Evolutionary conservation across 23 red algal genomes (phyloP).

Genomic region (Pyropia haitanensis): DNA sequence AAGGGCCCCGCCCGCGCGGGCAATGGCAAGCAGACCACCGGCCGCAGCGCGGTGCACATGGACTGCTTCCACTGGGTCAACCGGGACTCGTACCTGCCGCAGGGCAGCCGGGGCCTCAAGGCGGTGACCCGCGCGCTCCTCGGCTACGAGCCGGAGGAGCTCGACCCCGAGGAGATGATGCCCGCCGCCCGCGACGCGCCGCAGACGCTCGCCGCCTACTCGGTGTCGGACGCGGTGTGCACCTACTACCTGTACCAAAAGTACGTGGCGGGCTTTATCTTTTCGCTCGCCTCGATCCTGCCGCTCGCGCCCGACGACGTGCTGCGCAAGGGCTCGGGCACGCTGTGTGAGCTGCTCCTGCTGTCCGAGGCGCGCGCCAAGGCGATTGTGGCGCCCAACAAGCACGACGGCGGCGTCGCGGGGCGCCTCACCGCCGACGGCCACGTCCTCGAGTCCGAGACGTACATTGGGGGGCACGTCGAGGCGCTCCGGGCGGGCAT

Average conservation of each 20-base stretch:
- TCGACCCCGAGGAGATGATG: constrained; percentile 96
- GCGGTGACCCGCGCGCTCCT: constrained; percentile 82
- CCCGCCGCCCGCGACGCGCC: constrained; percentile 56
- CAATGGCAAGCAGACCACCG: constrained; percentile 25
- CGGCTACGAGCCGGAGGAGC: constrained; percentile 92
- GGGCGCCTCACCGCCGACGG: constrained; percentile 60
- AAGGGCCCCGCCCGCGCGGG: too few relatives aligned
- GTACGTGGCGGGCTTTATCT: constrained; percentile 90
- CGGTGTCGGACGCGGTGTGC: constrained; percentile 95
- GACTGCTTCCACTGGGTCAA: constrained; percentile 99
- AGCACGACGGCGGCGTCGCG: constrained; percentile 31
- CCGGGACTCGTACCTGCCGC: constrained; percentile 95
- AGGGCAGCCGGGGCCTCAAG: constrained; percentile 94
- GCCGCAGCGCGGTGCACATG: constrained; percentile 78
- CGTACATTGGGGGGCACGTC: constrained; percentile 98
- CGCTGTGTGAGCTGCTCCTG: constrained; percentile 90
- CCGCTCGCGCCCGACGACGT: constrained; percentile 95
- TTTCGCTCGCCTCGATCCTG: constrained; percentile 93
- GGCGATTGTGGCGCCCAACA: constrained; percentile 87
- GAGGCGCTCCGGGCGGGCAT: constrained; percentile 94
- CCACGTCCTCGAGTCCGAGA: constrained; percentile 87
- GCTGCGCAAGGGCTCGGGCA: constrained; percentile 91
- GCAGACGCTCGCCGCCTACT: constrained; percentile 83
- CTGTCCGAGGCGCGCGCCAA: constrained; percentile 79
- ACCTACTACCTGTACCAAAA: constrained; percentile 95